A percentile compares a stretch with the other conserved stretches of the same genome.
Evolutionary conservation across 306 rosid species (phyloP).

Genomic region (Trichosanthes truncata): DNA sequence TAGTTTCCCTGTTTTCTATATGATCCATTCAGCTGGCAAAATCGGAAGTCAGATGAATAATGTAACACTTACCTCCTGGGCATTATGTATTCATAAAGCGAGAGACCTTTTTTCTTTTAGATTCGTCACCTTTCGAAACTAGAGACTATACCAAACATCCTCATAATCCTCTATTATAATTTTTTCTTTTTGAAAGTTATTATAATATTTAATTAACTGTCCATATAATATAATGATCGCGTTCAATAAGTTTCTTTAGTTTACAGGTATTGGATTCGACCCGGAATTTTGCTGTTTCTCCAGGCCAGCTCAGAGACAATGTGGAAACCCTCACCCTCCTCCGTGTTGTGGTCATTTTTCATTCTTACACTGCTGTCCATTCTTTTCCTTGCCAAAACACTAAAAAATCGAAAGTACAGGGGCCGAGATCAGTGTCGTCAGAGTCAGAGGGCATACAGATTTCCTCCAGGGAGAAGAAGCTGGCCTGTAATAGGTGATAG

Average conservation of each 20-base stretch:
- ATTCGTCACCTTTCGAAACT: not conserved
- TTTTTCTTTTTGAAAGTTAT: not conserved
- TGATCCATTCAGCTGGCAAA: not conserved
- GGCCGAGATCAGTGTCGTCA: not conserved
- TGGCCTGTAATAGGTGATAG: constrained; percentile 94
- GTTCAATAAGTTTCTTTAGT: not conserved
- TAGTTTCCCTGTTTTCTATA: not conserved
- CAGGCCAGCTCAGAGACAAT: not conserved
- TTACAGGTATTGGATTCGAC: not conserved
- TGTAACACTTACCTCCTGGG: not conserved
- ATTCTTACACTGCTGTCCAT: not conserved
- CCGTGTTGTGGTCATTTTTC: not conserved
- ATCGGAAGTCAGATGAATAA: not conserved
- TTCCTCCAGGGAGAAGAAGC: constrained; percentile 86
- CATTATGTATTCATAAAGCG: not conserved
- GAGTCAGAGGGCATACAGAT: not conserved
- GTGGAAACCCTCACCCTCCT: not conserved
- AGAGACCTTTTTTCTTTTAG: not conserved
- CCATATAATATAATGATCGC: not conserved
- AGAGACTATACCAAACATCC: no score
- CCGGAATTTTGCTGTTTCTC: no score
- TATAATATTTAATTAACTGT: no score
- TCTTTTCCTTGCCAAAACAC: not conserved
- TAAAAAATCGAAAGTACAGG: not conserved
- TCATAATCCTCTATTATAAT: no score